A percentile compares a stretch with the other conserved stretches of the same genome.
phyloP scores from a whole-genome alignment of 2,329 filamentous ascomycete genomes.

The Malbranchea cinnamomea region DNA sequence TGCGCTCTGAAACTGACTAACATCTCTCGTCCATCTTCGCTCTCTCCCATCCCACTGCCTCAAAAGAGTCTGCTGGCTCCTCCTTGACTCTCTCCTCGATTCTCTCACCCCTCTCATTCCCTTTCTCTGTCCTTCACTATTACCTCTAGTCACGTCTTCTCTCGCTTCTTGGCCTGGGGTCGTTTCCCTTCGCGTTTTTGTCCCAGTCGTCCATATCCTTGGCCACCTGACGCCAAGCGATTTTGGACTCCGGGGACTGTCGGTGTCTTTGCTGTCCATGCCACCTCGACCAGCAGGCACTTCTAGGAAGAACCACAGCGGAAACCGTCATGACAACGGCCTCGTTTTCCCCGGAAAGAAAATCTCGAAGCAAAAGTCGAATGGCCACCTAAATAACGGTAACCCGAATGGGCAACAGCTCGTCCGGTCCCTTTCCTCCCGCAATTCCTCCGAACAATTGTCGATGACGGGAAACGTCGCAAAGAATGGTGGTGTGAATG shows the following conservation, averaged over 20 bases:
- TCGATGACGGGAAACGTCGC: constrained; percentile 13
- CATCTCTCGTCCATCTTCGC: too few species aligned
- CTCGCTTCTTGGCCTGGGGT: constrained; percentile 4
- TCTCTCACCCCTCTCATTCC: constrained; percentile 10
- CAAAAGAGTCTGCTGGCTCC: constrained; percentile 9
- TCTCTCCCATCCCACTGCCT: constrained; percentile 7
- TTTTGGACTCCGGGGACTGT: constrained; percentile 30
- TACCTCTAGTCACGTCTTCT: constrained; percentile 1
- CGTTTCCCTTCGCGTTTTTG: constrained; percentile 13
- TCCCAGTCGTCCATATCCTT: constrained; percentile 31
- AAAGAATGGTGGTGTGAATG: constrained; percentile 16
- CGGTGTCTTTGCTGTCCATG: constrained; percentile 32
- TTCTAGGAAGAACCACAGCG: constrained; percentile 47
- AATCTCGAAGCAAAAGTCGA: constrained; percentile 43
- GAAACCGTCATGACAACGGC: constrained; percentile 74
- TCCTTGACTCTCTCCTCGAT: background rate
- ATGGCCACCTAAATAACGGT: constrained; percentile 40
- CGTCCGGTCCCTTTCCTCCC: constrained; percentile 25
- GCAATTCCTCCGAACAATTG: constrained; percentile 18
- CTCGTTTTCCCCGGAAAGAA: constrained; percentile 65
- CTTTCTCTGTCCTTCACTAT: constrained; percentile 5
- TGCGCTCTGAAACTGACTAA: too few species aligned
- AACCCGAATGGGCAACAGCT: constrained; percentile 29
- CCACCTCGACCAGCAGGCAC: constrained; percentile 33
- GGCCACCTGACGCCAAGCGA: constrained; percentile 34